phyloP scores from a whole-genome alignment of 192 early-diverging fungal genomes.

The Coemansia sp. region DNA sequence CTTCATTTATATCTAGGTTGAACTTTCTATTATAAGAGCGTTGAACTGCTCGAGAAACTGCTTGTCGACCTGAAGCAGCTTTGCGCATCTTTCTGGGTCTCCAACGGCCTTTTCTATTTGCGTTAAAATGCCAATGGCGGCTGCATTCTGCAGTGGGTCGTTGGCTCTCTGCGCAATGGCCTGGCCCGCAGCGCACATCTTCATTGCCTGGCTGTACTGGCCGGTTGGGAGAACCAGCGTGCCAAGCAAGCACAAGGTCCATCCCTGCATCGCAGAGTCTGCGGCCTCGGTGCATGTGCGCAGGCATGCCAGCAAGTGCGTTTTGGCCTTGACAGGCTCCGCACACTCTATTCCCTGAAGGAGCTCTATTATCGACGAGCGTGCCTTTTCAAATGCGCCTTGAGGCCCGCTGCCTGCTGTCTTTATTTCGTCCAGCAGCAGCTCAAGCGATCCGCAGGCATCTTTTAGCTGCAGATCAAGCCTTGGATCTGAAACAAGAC shows the following conservation, averaged over 20 bases:
- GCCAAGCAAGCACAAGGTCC: conserved; percentile 42
- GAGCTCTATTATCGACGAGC: conserved; percentile 25
- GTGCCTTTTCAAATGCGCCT: conserved; percentile 13
- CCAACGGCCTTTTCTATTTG: conserved; percentile 39
- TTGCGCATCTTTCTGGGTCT: conserved; percentile 26
- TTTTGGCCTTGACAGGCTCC: conserved; percentile 43
- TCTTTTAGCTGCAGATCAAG: not conserved
- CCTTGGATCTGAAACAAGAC: not conserved
- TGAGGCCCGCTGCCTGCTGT: not conserved
- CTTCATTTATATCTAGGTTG: not conserved
- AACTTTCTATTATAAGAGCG: conserved; percentile 12
- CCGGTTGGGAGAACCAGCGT: conserved; percentile 39
- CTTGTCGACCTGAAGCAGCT: conserved; percentile 35
- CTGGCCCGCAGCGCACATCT: conserved; percentile 43
- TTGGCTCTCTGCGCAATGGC: conserved; percentile 37
- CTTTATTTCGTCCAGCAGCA: conserved; percentile 3
- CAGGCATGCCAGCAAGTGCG: conserved; percentile 36
- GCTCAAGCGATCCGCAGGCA: not conserved
- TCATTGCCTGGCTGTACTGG: conserved; percentile 48
- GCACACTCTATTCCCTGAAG: conserved; percentile 22
- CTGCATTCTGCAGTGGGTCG: conserved; percentile 47
- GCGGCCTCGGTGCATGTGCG: conserved; percentile 22
- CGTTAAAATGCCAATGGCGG: conserved; percentile 42
- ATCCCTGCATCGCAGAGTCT: conserved; percentile 35
- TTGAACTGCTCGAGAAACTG: conserved; percentile 36